Conservation (phyloP, 1,139 yeast genomes). For the Hanseniaspora gamundiae region DNA sequence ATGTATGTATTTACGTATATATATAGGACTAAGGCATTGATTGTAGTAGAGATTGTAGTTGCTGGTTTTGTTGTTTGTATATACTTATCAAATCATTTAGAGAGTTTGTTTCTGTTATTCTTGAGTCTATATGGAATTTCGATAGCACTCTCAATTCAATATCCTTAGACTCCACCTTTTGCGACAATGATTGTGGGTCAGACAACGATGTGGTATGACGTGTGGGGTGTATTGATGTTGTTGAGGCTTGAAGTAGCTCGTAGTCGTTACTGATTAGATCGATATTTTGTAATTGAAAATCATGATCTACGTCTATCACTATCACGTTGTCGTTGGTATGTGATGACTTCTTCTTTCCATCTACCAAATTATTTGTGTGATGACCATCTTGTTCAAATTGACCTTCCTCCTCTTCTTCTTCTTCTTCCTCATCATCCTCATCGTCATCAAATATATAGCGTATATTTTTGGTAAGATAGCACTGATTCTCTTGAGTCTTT, state of each 20-base stretch:
- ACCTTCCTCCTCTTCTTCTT: constrained; percentile 8
- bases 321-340: constrained; percentile 24
- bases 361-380: too few relatives aligned
- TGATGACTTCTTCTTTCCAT: too few relatives aligned
- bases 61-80: constrained; percentile 28
- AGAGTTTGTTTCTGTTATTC: constrained; percentile 11
- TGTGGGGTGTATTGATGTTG: too few relatives aligned
- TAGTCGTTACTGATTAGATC: constrained; percentile 22
- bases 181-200: too few relatives aligned
- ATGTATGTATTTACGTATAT: neutral
- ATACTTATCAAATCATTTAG: constrained; percentile 24
- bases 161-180: constrained; percentile 13
- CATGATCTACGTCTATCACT: constrained; percentile 22
- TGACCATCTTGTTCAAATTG: too few relatives aligned
- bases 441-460: constrained; percentile 24
- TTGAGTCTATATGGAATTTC: constrained; percentile 12
- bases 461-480: constrained; percentile 15
- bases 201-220: too few relatives aligned
- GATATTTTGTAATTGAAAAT: constrained; percentile 15
- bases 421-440: constrained; percentile 13
- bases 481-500: neutral
- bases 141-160: constrained; percentile 23
- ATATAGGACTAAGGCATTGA: constrained; percentile 1
- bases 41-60: constrained; percentile 19
- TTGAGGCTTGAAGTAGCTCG: constrained; percentile 16